Base-by-base conservation (phyloP, 768 basidiomycete genomes). In the Termitomyces sp. region DNA sequence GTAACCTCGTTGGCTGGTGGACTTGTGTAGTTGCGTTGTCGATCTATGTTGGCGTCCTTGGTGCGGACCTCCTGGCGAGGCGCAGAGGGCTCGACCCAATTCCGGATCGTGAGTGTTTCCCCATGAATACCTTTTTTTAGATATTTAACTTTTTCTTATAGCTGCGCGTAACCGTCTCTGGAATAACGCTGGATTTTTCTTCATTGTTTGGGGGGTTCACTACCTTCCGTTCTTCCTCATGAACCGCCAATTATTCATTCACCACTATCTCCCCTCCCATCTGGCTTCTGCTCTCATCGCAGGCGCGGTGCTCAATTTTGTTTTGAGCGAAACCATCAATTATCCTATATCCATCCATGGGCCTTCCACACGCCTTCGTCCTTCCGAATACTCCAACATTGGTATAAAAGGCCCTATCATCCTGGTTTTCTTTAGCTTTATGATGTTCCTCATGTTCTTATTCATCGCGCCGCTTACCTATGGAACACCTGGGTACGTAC, bases 171-270 rank as follows among this genome's bases (percentile, higher is more conserved):
- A 96, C 69, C 88, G 97, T 38, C 79, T 98, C 12, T 93, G 95
- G 86, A 95, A 98, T 70, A 95, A 94, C 49, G 85, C 91, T 28
- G 94, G 96, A 23, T 97, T 98, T 81, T 98, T 99, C 85, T 74
- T 95, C 56, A 76, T 95, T 33, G 84, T 96, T 28, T 99, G 97
- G 97, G 88, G 82, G 13, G 92, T 91, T 57, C 97, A 99, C 72
- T 99, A 97, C 76, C 77, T 89, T 68, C 97, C 97, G 6, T 99
- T 98, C 83, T 99, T 93, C 87, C 80, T 98, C 30, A 96, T 99
- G 93, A 89, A 82, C 68, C 91, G 97, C 41, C 97, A 99, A 68
- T 81, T 95, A 46, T 99, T 99, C 82, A 78, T 99, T 28, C 97
- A 99, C 71, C 95, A 97, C 72, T 99, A 99, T 72, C 87, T 99